Base-by-base conservation (phyloP, 2,329 filamentous ascomycete species). In the Calonectria fujianensis region DNA sequence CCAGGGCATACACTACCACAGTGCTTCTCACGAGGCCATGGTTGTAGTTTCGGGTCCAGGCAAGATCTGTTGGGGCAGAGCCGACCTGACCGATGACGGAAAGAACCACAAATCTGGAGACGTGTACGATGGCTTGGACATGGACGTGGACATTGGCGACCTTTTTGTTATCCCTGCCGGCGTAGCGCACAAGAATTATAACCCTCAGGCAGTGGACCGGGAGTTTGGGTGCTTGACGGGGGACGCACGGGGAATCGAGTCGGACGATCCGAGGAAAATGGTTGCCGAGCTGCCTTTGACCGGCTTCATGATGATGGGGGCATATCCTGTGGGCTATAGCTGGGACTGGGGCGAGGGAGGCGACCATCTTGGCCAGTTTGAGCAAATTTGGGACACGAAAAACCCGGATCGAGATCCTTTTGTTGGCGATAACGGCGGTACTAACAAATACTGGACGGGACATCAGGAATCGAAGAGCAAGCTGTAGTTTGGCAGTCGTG, bases 271-370 rank as follows among this genome's bases (percentile, higher is more conserved):
- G 3, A 61, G 57, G 20, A 39, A 61, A n/a, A 39, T 13, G 3
- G 24, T 61, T 16, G 32, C 35, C 13, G 57, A 61, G 57, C 14
- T 61, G n/a, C 57, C 35, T 7, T 41, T 61, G 35, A 41, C 13
- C 11, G 35, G 57, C 0, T 61, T 61, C 24, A 61, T 39, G 35
- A 61, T 61, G 54, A 61, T 61, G 35, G 57, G 57, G 4, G 57
- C 35, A 10, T 61, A 61, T 29, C 57, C 57, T 9, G 24, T 39
- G n/a, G 57, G 57, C 13, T 61, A 2, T 13, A 61, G 57, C 5
- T 61, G 57, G 57, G 57, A 61, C 14, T 61, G 57, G 57, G 57
- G 57, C 7, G 35, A 41, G 35, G 35, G 31, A 18, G 57, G 57
- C 10, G 57, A 61, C 7, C 35, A 61, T 29, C 20, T 39, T n/a